Percentiles rank a stretch among this genome's conserved stretches.
Conservation (phyloP, 371 early-diverging fungal species). For the Mucor lusitanicus region DNA sequence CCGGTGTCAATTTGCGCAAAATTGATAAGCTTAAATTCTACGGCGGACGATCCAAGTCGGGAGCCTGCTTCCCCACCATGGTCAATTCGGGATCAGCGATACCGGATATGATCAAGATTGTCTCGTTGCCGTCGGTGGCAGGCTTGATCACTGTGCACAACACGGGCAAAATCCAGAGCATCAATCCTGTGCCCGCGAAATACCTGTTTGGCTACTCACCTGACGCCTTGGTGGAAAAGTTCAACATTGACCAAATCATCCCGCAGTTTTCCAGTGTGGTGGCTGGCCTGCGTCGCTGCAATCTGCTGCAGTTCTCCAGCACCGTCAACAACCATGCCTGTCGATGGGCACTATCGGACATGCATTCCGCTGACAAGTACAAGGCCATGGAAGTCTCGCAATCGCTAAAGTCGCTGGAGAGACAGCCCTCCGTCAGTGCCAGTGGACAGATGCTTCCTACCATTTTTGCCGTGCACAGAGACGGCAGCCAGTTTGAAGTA, state of each 20-base stretch:
- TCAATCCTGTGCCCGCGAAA: constrained; percentile 70
- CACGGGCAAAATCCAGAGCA: constrained; percentile 60
- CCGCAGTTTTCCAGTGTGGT: constrained; percentile 57
- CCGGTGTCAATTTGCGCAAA: constrained; percentile 40
- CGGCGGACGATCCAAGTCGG: constrained; percentile 57
- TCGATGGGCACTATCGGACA: constrained; percentile 33
- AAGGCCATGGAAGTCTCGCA: constrained; percentile 5
- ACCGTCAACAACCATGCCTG: constrained; percentile 34
- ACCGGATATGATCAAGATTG: constrained; percentile 37
- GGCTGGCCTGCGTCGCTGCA: constrained; percentile 17
- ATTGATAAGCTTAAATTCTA: constrained; percentile 62
- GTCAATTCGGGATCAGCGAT: constrained; percentile 15
- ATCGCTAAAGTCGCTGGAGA: constrained; percentile 17
- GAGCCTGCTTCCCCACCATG: constrained; percentile 64
- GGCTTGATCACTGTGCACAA: constrained; percentile 64
- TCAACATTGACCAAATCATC: constrained; percentile 55
- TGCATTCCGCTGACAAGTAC: constrained; percentile 4
- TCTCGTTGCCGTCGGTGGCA: constrained; percentile 67
- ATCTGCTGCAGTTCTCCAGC: constrained; percentile 17
- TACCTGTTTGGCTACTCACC: constrained; percentile 68
- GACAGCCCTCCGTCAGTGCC: constrained; percentile 9
- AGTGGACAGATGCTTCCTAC: constrained; percentile 38
- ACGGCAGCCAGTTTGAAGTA: constrained; percentile 61
- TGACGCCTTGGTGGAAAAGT: constrained; percentile 47
- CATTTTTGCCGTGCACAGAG: constrained; percentile 67